Percentiles rank a stretch among this genome's conserved stretches.
phyloP scores from a whole-genome alignment of 108 stramenopile species.

The Phaeodactylum tricornutum region DNA sequence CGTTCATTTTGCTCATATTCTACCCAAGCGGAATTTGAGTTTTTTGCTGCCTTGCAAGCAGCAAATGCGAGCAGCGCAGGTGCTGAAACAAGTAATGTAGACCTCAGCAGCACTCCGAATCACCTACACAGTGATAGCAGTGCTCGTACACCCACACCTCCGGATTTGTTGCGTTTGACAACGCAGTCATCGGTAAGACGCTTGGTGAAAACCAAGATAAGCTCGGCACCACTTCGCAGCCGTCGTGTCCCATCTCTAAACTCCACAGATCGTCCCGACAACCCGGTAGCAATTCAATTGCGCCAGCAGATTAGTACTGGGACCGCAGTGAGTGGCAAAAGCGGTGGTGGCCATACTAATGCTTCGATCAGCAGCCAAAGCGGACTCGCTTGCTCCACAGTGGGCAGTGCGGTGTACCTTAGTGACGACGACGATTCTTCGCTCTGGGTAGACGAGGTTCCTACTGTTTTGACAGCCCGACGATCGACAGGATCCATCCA shows the following conservation, averaged over 20 bases:
- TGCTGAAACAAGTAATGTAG: neutral
- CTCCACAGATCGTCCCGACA: neutral
- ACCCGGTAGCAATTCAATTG: neutral
- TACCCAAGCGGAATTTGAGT: conserved; percentile 1
- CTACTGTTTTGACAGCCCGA: neutral
- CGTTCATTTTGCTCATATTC: conserved; percentile 1
- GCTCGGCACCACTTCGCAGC: neutral
- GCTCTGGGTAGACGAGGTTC: neutral
- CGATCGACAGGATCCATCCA: neutral
- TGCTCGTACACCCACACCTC: conserved; percentile 2
- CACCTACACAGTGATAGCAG: neutral
- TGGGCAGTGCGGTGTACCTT: neutral
- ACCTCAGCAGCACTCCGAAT: conserved; percentile 1
- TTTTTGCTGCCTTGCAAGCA: neutral
- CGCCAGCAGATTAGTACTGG: neutral
- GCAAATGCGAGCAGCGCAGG: neutral
- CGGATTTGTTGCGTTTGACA: conserved; percentile 2
- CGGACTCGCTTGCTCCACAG: neutral
- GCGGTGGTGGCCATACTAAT: neutral
- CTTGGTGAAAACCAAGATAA: neutral
- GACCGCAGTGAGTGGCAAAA: neutral
- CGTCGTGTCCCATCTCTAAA: neutral
- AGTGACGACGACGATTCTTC: neutral
- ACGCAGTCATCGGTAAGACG: conserved; percentile 5
- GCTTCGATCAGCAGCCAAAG: neutral